Conservation (phyloP, 2,329 filamentous ascomycete genomes). For the Parastagonospora nodorum region DNA sequence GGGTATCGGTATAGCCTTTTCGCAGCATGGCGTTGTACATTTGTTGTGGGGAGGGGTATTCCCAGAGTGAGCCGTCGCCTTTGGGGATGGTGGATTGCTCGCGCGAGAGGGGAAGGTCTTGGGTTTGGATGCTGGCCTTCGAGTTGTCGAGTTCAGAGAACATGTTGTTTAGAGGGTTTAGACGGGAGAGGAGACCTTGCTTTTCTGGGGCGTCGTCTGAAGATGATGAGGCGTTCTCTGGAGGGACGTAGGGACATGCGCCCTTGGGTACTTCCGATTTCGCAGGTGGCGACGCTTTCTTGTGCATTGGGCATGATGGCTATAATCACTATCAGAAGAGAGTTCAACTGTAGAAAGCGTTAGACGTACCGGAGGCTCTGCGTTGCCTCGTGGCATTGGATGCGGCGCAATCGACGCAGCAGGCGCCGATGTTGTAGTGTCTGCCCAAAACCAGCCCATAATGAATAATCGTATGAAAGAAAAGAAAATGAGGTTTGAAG, state of each 20-base stretch:
- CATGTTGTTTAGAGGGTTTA: conserved; percentile 94
- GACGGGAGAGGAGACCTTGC: conserved; percentile 64
- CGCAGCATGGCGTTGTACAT: conserved; percentile 99
- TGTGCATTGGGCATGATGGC: conserved; percentile 74
- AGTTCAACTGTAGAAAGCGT: conserved; percentile 11
- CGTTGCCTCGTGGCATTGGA: conserved; percentile 52
- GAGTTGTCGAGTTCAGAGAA: conserved; percentile 83
- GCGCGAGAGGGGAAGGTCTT: conserved; percentile 76
- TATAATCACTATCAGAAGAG: conserved; percentile 40
- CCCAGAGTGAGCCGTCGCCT: conserved; percentile 81
- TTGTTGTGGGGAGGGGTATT: conserved; percentile 97
- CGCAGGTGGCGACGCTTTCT: conserved; percentile 45
- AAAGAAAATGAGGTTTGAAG: conserved; percentile 11
- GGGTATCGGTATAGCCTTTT: conserved; percentile 94
- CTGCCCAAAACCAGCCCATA: conserved; percentile 77
- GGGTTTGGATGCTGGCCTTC: conserved; percentile 72
- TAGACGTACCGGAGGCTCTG: conserved; percentile 60
- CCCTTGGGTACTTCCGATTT: conserved; percentile 46
- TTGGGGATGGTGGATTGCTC: conserved; percentile 91
- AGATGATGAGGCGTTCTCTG: conserved; percentile 40
- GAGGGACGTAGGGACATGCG: conserved; percentile 57
- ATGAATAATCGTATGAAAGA: conserved; percentile 17
- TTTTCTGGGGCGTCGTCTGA: conserved; percentile 35
- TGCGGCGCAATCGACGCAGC: conserved; percentile 52
- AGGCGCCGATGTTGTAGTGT: conserved; percentile 51